Evolutionary conservation across 345 rosid species (phyloP).

Genomic region (Erysimum cheiranthoides): DNA sequence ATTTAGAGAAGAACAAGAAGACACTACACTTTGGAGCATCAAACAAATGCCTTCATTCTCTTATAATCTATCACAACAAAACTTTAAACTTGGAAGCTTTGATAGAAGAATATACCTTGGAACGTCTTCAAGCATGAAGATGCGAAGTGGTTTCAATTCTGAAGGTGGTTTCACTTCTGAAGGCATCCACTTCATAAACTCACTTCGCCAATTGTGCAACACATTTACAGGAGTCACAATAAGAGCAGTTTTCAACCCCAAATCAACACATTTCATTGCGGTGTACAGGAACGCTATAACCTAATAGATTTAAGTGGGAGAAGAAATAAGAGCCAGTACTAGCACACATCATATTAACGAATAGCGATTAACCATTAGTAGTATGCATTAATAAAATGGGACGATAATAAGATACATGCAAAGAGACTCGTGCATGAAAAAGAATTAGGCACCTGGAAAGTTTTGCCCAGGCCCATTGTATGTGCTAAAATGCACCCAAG

Average conservation of each 20-base stretch:
- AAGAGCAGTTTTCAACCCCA: constrained; percentile 89
- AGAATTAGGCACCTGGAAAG: constrained; percentile 77
- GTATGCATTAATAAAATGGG: constrained; percentile 4
- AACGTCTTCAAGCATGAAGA: constrained; percentile 96
- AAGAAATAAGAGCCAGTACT: constrained; percentile 31
- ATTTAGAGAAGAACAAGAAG: constrained; percentile 13
- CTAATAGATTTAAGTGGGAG: constrained; percentile 48
- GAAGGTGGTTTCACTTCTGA: constrained; percentile 88
- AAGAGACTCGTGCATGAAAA: constrained; percentile 23
- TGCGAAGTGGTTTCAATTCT: constrained; percentile 85
- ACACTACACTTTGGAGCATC: background rate
- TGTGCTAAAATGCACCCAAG: constrained; percentile 99
- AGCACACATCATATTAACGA: constrained; percentile 30
- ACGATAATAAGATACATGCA: constrained; percentile 12
- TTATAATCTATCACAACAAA: constrained; percentile 1
- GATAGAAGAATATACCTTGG: constrained; percentile 61
- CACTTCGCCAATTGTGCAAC: constrained; percentile 97
- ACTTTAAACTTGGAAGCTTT: background rate
- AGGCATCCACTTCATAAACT: constrained; percentile 95
- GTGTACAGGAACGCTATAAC: constrained; percentile 97
- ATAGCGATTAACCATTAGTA: background rate
- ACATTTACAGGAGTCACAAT: constrained; percentile 98
- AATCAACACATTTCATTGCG: constrained; percentile 90
- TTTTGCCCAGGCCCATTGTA: constrained; percentile 99
- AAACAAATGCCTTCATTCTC: constrained; percentile 13